phyloP scores from a whole-genome alignment of 2,329 filamentous ascomycete species.

The Nemania abortiva region DNA sequence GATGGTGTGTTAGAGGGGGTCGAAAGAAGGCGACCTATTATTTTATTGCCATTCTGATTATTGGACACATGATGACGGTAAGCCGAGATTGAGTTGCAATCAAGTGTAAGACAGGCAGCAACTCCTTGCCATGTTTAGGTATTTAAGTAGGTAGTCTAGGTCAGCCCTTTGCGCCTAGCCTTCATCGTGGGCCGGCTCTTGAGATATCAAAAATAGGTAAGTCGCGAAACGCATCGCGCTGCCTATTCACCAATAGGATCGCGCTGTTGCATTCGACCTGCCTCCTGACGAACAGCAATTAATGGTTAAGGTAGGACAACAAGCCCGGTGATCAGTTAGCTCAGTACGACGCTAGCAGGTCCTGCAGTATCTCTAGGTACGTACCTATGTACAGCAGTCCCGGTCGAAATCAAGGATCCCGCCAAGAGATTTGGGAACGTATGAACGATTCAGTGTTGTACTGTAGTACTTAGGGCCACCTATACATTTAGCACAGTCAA shows the following conservation, averaged over 20 bases:
- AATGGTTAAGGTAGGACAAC: conserved; percentile 22
- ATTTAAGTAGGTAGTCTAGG: neutral
- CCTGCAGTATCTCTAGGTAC: no score
- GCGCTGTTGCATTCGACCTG: neutral
- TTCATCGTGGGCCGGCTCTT: neutral
- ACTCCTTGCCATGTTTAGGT: neutral
- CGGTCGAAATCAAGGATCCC: no score
- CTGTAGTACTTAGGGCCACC: no score
- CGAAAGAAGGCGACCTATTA: neutral
- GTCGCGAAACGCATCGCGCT: conserved; percentile 15
- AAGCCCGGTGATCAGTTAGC: conserved; percentile 27
- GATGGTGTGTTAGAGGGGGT: no score
- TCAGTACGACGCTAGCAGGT: conserved; percentile 5
- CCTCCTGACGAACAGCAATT: conserved; percentile 18
- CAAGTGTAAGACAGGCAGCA: neutral
- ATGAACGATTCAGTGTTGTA: no score
- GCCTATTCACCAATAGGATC: conserved; percentile 23
- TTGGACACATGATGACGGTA: neutral
- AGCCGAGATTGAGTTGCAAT: neutral
- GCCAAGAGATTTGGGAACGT: no score
- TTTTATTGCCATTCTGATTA: conserved; percentile 1
- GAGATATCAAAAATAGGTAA: conserved; percentile 17
- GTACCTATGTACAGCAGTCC: no score
- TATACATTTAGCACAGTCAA: no score
- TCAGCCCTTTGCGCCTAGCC: neutral